A percentile compares a stretch with the other conserved stretches of the same genome.
phyloP scores from a whole-genome alignment of 2,329 filamentous ascomycete genomes.

The Capronia epimyces region DNA sequence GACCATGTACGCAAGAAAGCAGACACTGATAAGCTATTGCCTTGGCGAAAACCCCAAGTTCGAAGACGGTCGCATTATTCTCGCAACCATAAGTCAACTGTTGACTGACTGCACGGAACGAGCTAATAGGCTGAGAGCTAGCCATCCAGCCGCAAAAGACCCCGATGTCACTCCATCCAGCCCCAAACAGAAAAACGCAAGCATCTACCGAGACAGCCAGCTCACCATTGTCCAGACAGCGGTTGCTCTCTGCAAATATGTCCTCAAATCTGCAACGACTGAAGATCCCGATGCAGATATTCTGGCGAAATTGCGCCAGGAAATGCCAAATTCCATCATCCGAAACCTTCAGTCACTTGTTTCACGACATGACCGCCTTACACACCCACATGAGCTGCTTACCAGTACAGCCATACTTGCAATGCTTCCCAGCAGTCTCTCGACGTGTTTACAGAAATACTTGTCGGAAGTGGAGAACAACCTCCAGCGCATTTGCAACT shows the following conservation, averaged over 20 bases:
- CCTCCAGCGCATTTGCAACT: background rate
- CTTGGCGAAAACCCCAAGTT: constrained; percentile 17
- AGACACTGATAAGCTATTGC: constrained; percentile 26
- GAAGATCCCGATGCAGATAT: constrained; percentile 11
- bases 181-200: constrained; percentile 39
- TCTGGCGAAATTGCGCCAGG: constrained; percentile 9
- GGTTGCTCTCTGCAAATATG: constrained; percentile 38
- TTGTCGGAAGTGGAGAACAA: constrained; percentile 12
- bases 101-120: constrained; percentile 39
- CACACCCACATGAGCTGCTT: constrained; percentile 23
- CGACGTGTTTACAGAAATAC: constrained; percentile 11
- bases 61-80: constrained; percentile 33
- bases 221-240: constrained; percentile 38
- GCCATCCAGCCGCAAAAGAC: constrained; percentile 18
- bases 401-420: constrained; percentile 14
- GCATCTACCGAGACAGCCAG: constrained; percentile 41
- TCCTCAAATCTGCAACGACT: constrained; percentile 34
- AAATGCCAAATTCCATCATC: constrained; percentile 7
- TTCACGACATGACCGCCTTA: constrained; percentile 16
- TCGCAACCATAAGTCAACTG: constrained; percentile 41
- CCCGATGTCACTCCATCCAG: constrained; percentile 31
- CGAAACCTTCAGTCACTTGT: constrained; percentile 13
- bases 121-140: constrained; percentile 35
- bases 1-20: constrained; percentile 21
- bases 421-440: constrained; percentile 19